Base-by-base conservation (phyloP, 2,329 filamentous ascomycete species). In the Sphaerulina vaccinii region DNA sequence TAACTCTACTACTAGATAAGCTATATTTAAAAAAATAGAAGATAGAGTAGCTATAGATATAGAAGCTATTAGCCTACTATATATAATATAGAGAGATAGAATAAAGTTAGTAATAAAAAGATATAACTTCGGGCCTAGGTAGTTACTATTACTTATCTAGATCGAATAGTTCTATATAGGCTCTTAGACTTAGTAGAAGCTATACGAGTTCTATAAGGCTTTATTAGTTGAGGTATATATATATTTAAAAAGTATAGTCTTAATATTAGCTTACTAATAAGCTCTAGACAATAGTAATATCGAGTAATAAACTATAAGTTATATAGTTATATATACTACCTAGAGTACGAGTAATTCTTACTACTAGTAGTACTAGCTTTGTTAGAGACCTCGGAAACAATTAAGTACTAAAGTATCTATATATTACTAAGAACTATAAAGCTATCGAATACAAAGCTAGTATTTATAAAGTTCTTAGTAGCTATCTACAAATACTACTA, bases 331-430 rank as follows among this genome's bases (percentile, higher is more conserved):
- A 53, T 37, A n/a, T 23, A 36, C 44, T 44, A 41, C 35, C 43
- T n/a, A 44, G 44, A 29, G 44, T 53, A 44, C 50, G 15, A 35
- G 19, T 23, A 38, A 43, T 49, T 22, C 35, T 53, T 38, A 44
- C 50, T 33, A 43, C 36, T 49, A 44, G 50, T 33, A 49, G 50
- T 43, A 53, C 50, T 37, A 49, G 50, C 50, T 53, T 53, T 24
- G 29, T 53, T 24, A 44, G 50, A 37, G 44, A 53, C 36, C 43
- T 53, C 16, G 44, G 44, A 33, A 38, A 43, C 44, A 21, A 53
- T 36, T 44, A 49, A 49, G 50, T 53, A 11, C 37, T 53, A 21
- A 53, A 53, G 50, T 53, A 49, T 16, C 49, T 43, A 22, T 43
- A 46, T 36, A 23, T 48, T 21, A 33, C 49, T 19, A 21, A 41